phyloP scores from a whole-genome alignment of 768 basidiomycete species.

The Gloeopeniophorella convolvens region DNA sequence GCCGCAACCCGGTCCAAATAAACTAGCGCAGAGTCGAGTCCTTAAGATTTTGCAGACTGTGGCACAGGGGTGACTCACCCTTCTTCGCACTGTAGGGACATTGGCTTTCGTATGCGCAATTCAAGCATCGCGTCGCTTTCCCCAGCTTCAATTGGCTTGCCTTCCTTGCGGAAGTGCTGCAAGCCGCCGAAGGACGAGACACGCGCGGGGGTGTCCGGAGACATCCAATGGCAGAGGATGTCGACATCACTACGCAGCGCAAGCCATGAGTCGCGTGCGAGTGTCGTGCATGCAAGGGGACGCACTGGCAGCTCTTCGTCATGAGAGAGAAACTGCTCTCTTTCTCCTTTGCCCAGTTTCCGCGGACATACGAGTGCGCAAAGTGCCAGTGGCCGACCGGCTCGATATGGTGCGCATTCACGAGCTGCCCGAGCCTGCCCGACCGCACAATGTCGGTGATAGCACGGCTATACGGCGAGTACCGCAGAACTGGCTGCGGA shows the following conservation, averaged over 20 bases:
- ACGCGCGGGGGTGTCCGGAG: conserved; percentile 53
- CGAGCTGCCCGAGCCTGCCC: conserved; percentile 62
- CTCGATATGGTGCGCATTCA: conserved; percentile 81
- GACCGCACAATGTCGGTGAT: conserved; percentile 66
- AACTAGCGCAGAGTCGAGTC: conserved; percentile 37
- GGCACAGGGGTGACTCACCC: conserved; percentile 42
- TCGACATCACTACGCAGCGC: conserved; percentile 64
- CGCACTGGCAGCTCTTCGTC: conserved; percentile 89
- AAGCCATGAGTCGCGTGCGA: background rate
- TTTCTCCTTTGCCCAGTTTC: conserved; percentile 67
- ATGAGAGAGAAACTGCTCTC: conserved; percentile 75
- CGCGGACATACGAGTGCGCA: conserved; percentile 85
- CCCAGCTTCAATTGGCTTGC: conserved; percentile 66
- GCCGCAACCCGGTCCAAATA: conserved; percentile 69
- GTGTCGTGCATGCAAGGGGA: background rate
- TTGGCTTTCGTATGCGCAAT: conserved; percentile 63
- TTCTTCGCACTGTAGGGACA: conserved; percentile 88
- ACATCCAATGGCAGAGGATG: conserved; percentile 71
- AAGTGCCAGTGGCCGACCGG: conserved; percentile 87
- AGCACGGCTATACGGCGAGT: conserved; percentile 75
- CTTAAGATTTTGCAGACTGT: background rate
- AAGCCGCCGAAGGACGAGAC: conserved; percentile 87
- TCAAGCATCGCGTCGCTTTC: conserved; percentile 64
- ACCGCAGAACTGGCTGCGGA: conserved; percentile 61
- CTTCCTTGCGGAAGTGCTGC: conserved; percentile 68